These are phyloP conservation scores for Sparassis latifolia DNA, from an alignment of 1,284 basidiomycete genomes.

Conservation along the genomic window DNA sequence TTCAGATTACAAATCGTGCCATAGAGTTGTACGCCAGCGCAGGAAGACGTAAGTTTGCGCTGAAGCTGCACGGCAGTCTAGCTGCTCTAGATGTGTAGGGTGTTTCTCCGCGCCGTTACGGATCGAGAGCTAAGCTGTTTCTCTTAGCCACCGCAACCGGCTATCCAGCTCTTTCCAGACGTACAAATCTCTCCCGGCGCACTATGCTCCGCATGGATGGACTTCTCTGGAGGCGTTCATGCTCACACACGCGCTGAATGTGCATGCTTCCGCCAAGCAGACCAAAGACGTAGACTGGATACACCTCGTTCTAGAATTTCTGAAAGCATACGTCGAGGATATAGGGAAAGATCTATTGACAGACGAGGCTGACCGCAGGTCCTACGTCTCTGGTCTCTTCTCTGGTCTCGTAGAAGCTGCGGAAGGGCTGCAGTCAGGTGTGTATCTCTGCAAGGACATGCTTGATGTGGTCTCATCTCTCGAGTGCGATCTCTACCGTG, in stretches of 20 bases:
- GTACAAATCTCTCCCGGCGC: constrained; percentile 72
- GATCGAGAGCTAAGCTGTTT: neutral
- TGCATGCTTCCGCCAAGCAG: constrained; percentile 45
- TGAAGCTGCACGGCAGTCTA: constrained; percentile 78
- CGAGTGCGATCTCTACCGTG: neutral
- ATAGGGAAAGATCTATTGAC: constrained; percentile 45
- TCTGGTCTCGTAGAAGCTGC: constrained; percentile 42
- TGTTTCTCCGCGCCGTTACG: neutral
- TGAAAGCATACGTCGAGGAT: constrained; percentile 59
- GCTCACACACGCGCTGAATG: constrained; percentile 63
- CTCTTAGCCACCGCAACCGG: constrained; percentile 50
- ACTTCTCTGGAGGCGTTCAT: constrained; percentile 70
- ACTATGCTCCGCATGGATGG: constrained; percentile 79
- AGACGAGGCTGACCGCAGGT: constrained; percentile 40
- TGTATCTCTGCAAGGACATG: constrained; percentile 1
- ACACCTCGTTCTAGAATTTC: constrained; percentile 59
- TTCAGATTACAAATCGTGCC: constrained; percentile 68
- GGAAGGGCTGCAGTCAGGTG: constrained; percentile 52
- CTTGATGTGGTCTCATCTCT: neutral
- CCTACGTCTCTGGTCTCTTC: constrained; percentile 51
- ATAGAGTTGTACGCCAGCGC: constrained; percentile 79
- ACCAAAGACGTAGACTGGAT: constrained; percentile 70
- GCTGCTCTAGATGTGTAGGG: constrained; percentile 84
- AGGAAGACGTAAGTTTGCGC: constrained; percentile 75
- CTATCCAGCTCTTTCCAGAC: constrained; percentile 57